These are phyloP conservation scores for Penstemon eatonii DNA, from an alignment of 257 asterid species.

Conservation along the genomic window DNA sequence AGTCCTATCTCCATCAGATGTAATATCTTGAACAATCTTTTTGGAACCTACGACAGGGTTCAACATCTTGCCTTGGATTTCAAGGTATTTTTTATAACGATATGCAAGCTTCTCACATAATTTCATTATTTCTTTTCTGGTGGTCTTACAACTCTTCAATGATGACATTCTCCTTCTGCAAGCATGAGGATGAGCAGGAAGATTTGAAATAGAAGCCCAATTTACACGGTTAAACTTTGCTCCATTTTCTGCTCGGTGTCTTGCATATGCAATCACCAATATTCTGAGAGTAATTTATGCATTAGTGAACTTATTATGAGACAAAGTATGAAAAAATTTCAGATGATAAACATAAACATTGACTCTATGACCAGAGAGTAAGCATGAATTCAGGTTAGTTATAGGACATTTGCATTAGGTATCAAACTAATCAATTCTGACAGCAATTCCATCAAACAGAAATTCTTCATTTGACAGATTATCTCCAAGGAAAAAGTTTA, in stretches of 20 bases:
- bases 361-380: conserved; percentile 14
- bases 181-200: conserved; percentile 78
- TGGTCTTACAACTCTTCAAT: conserved; percentile 48
- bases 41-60: conserved; percentile 35
- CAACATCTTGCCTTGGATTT: conserved; percentile 49
- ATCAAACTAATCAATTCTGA: conserved; percentile 17
- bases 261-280: conserved; percentile 77
- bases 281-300: conserved; percentile 49
- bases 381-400: conserved; percentile 24
- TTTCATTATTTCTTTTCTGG: conserved; percentile 68
- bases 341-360: conserved; percentile 3
- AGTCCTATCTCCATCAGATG: conserved; percentile 31
- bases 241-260: conserved; percentile 80
- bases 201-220: conserved; percentile 72
- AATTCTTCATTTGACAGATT: conserved; percentile 24
- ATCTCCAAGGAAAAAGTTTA: conserved; percentile 23
- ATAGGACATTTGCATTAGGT: conserved; percentile 18
- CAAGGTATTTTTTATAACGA: conserved; percentile 61
- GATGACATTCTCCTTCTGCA: conserved; percentile 87
- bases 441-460: conserved; percentile 18
- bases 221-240: conserved; percentile 70
- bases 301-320: conserved; percentile 27
- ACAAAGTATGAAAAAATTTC: conserved; percentile 12
- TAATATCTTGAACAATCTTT: conserved; percentile 37
- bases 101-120: conserved; percentile 69